Base-by-base conservation (phyloP, 2,329 filamentous ascomycete species). In the Aspergillus transmontanensis region DNA sequence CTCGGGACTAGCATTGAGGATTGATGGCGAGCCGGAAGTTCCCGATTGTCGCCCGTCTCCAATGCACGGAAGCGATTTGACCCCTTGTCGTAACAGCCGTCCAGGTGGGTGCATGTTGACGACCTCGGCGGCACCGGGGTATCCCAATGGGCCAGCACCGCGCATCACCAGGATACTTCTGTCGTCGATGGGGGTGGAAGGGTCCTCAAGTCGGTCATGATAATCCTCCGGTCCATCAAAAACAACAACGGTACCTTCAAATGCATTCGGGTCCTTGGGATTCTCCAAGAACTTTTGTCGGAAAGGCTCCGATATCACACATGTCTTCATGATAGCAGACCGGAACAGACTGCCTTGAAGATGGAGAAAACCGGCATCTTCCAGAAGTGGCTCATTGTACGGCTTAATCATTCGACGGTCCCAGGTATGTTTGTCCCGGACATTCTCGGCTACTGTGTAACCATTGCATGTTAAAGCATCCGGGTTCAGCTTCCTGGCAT, bases 31-130 rank as follows among this genome's bases (percentile, higher is more conserved):
- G 0, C 81, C 83, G 3, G 84, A 86, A 3, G 84, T 86, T 36
- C 84, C 84, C 9, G 82, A 85, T 68, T 86, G 84, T 54, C 84
- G 75, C 1, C 84, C 84, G 67, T 86, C 84, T 7, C 84, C 84
- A 62, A 86, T 83, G 61, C 82, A 85, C 9, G 81, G 80, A 55
- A 86, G 71, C 53, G 82, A 76, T 65, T 77, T 70, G 63, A 85
- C 72, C 57, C 84, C 81, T 68, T 82, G 70, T 64, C 78, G 78
- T 50, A 84, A 67, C 5, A 84, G 75, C 58, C 78, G 74, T 30
- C 74, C 76, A 1, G 82, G 82, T 30, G 82, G 79, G 58, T 82
- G 81, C 81, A 84, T 84, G 70, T 85, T 84, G 61, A 85, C 82
- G 23, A 84, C 82, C 65, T 85, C 82, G 3, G 82, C 82, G 0